Conservation (phyloP, 2,329 filamentous ascomycete genomes). For the Fusarium equiseti region DNA sequence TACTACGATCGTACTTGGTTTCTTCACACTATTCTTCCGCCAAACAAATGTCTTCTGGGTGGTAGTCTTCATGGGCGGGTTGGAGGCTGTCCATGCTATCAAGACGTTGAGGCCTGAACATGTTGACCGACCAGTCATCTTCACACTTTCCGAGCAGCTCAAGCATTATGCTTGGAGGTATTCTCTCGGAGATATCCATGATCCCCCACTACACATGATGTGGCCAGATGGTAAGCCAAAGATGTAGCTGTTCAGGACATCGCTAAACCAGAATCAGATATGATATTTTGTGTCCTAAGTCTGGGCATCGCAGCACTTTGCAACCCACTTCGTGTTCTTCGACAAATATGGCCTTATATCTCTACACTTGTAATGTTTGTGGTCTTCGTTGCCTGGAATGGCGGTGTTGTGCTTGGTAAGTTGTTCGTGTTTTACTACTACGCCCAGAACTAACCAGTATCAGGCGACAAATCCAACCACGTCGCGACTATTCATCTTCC, state of each 20-base stretch:
- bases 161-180: slow-evolving; percentile 58
- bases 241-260: not conserved
- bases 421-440: not conserved
- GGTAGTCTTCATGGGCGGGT: slow-evolving; percentile 77
- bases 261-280: slow-evolving; percentile 57
- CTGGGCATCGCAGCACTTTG: slow-evolving; percentile 68
- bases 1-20: slow-evolving; percentile 66
- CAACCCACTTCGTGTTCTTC: slow-evolving; percentile 61
- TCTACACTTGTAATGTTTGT: slow-evolving; percentile 75
- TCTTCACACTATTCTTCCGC: slow-evolving; percentile 79
- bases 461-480: slow-evolving; percentile 95
- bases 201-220: slow-evolving; percentile 61
- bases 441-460: slow-evolving; percentile 42
- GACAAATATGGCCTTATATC: slow-evolving; percentile 69
- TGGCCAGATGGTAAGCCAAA: slow-evolving; percentile 62
- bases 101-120: slow-evolving; percentile 57
- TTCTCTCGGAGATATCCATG: slow-evolving; percentile 66
- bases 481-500: slow-evolving; percentile 88
- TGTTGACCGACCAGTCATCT: slow-evolving; percentile 49
- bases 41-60: slow-evolving; percentile 99
- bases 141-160: slow-evolving; percentile 52
- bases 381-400: slow-evolving; percentile 86
- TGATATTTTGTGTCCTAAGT: slow-evolving; percentile 70
- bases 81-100: slow-evolving; percentile 66
- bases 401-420: slow-evolving; percentile 88